A percentile compares a stretch with the other conserved stretches of the same genome.
phyloP scores from a whole-genome alignment of 1,284 basidiomycete species.

The Lignosus rhinocerotis region DNA sequence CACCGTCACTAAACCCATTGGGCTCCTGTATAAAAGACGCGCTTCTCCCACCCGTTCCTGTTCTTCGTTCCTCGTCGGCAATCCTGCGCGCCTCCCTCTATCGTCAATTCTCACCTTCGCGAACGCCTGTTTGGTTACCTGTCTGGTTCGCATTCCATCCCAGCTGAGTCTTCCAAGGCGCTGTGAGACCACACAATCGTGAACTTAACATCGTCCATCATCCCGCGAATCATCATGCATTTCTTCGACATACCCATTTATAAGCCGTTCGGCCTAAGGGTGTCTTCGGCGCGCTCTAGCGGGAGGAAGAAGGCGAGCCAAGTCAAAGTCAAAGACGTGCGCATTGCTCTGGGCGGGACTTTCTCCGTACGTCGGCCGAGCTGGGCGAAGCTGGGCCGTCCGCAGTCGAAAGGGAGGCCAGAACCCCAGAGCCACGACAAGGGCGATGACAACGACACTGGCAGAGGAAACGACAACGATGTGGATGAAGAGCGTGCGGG shows the following conservation, averaged over 20 bases:
- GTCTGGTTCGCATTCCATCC: background rate
- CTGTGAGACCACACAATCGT: background rate
- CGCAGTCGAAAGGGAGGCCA: background rate
- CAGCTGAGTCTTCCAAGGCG: background rate
- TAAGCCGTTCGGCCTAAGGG: background rate
- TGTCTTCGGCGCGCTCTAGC: background rate
- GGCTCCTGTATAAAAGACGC: background rate
- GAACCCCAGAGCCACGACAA: background rate
- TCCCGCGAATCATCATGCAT: background rate
- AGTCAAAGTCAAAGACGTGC: background rate
- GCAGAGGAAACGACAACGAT: background rate
- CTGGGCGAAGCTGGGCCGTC: background rate
- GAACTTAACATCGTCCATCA: background rate
- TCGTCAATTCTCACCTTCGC: background rate
- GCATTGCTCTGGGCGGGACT: background rate
- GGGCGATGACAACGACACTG: background rate
- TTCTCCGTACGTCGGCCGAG: background rate
- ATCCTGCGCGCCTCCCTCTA: background rate
- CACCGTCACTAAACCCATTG: background rate
- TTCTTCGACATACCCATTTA: slow-evolving; percentile 2
- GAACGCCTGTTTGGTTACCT: background rate
- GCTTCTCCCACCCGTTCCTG: background rate
- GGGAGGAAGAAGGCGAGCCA: background rate
- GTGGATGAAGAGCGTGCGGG: background rate
- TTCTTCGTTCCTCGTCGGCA: background rate